These are phyloP conservation scores for Pyricularia pennisetigena DNA, from an alignment of 2,329 filamentous ascomycete species.

Conservation along the genomic window DNA sequence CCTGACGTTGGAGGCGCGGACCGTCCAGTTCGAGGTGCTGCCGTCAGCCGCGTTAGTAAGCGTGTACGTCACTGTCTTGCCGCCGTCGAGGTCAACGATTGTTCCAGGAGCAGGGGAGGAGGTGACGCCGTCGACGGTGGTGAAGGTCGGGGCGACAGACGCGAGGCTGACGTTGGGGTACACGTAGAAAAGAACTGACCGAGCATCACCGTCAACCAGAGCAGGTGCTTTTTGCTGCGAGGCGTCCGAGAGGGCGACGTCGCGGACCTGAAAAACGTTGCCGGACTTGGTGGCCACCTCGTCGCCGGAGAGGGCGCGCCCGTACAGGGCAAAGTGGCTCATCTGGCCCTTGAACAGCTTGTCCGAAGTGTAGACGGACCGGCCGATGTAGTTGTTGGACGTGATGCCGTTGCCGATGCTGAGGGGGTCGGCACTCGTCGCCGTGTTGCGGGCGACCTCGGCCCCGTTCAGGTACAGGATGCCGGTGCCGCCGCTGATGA, in stretches of 20 bases:
- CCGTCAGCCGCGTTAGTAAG: conserved; percentile 3
- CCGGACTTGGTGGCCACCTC: conserved; percentile 9
- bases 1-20: conserved; percentile 12
- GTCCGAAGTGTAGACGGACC: conserved; percentile 13
- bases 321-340: conserved; percentile 14
- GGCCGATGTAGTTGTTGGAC: conserved; percentile 13
- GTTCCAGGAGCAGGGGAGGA: conserved; percentile 11
- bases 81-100: conserved; percentile 9
- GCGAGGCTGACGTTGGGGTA: conserved; percentile 12
- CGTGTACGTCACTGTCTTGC: conserved; percentile 9
- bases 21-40: conserved; percentile 7
- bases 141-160: conserved; percentile 12
- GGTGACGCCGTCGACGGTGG: conserved; percentile 10
- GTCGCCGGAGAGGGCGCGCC: conserved; percentile 11
- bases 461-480: conserved; percentile 25
- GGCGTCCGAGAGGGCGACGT: conserved; percentile 5
- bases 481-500: conserved; percentile 9
- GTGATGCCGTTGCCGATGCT: conserved; percentile 13
- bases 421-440: conserved; percentile 9
- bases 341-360: conserved; percentile 13
- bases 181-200: conserved; percentile 11
- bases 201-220: conserved; percentile 10
- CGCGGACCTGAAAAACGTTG: not conserved
- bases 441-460: conserved; percentile 26
- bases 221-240: conserved; percentile 10